Evolutionary conservation across 1,139 yeast genomes (phyloP).

Genomic region (Wickerhamiella pararugosa): DNA sequence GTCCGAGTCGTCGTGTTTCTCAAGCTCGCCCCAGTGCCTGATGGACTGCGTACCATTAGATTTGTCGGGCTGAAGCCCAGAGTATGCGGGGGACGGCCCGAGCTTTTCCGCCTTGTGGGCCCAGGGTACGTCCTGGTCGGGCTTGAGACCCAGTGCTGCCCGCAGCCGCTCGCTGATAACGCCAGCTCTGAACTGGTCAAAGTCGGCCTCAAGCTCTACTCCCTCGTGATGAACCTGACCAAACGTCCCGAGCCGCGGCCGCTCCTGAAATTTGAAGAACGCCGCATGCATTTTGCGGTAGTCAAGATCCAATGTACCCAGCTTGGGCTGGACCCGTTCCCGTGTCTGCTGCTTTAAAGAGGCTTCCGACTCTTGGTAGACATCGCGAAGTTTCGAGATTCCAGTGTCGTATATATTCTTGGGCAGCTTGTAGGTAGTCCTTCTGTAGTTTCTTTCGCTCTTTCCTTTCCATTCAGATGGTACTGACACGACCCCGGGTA

Average conservation of each 20-base stretch:
- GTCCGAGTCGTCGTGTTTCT: conserved; percentile 16
- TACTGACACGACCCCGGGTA: conserved; percentile 55
- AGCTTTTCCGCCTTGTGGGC: conserved; percentile 47
- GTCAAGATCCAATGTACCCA: conserved; percentile 79
- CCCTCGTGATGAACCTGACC: conserved; percentile 82
- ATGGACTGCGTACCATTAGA: neutral
- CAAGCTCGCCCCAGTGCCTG: conserved; percentile 3
- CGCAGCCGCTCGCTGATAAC: conserved; percentile 42
- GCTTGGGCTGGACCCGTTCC: conserved; percentile 77
- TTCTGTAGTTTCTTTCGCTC: conserved; percentile 32
- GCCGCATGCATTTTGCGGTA: conserved; percentile 74
- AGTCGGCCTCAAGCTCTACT: conserved; percentile 39
- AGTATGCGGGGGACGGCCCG: conserved; percentile 79
- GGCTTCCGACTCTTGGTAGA: conserved; percentile 27
- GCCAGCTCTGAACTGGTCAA: conserved; percentile 46
- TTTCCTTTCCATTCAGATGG: conserved; percentile 80
- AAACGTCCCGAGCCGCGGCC: conserved; percentile 48
- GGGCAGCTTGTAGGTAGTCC: conserved; percentile 57
- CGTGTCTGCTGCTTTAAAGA: conserved; percentile 60
- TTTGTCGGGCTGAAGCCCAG: neutral
- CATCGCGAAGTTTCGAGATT: conserved; percentile 70
- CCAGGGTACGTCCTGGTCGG: conserved; percentile 71
- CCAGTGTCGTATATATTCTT: conserved; percentile 70
- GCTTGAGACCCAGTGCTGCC: conserved; percentile 55
- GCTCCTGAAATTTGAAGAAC: conserved; percentile 65